phyloP scores from a whole-genome alignment of 1,284 basidiomycete species.

The Leccinum fallax region DNA sequence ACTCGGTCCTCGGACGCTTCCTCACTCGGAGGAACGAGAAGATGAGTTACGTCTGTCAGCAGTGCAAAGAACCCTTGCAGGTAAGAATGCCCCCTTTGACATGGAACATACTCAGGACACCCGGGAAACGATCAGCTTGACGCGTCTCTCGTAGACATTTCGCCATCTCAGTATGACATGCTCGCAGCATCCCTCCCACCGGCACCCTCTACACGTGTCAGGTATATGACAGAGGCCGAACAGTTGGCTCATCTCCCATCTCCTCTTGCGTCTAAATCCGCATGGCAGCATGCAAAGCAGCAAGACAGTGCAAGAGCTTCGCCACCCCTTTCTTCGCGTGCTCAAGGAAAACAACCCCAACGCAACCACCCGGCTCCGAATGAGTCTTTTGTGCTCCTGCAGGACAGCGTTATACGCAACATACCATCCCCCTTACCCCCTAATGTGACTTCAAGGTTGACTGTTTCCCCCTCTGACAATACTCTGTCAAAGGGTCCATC shows the following conservation, averaged over 20 bases:
- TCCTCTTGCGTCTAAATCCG: conserved; percentile 57
- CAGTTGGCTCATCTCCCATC: conserved; percentile 60
- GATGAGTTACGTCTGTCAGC: conserved; percentile 76
- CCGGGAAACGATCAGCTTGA: conserved; percentile 59
- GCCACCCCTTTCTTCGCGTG: conserved; percentile 46
- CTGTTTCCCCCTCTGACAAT: conserved; percentile 37
- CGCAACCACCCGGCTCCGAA: conserved; percentile 58
- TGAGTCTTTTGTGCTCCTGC: conserved; percentile 89
- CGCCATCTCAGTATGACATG: conserved; percentile 85
- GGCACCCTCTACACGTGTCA: conserved; percentile 44
- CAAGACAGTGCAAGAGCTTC: conserved; percentile 37
- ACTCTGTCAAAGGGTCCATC: conserved; percentile 25
- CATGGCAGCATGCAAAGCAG: conserved; percentile 58
- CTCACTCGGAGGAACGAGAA: background rate
- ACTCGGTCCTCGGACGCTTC: background rate
- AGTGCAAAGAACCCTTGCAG: conserved; percentile 86
- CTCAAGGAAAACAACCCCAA: conserved; percentile 58
- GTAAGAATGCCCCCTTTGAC: conserved; percentile 40
- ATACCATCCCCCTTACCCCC: conserved; percentile 54
- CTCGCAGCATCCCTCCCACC: conserved; percentile 74
- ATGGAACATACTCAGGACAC: conserved; percentile 20
- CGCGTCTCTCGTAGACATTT: conserved; percentile 79
- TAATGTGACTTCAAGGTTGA: conserved; percentile 43
- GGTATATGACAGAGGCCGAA: conserved; percentile 49
- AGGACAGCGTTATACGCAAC: conserved; percentile 74